phyloP scores from a whole-genome alignment of 2,329 filamentous ascomycete species.

The Ophiostoma perfectum region DNA sequence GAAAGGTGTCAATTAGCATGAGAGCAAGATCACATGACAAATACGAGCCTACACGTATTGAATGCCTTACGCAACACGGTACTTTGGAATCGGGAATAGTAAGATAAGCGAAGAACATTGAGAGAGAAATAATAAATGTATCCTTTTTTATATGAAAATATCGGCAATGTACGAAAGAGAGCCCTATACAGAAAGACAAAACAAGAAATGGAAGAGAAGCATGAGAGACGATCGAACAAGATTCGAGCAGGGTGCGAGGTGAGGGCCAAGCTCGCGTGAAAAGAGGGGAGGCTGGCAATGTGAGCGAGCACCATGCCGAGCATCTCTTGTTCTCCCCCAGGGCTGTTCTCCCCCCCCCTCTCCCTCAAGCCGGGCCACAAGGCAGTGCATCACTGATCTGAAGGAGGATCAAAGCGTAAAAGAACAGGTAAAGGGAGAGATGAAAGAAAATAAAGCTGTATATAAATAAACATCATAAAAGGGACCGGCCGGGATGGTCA shows the following conservation, averaged over 20 bases:
- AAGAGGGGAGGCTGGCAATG: not conserved
- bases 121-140: not conserved
- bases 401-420: too few species aligned
- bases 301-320: not conserved
- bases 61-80: not conserved
- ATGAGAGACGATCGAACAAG: not conserved
- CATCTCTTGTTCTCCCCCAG: not conserved
- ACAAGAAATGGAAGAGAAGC: not conserved
- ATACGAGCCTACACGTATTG: not conserved
- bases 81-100: not conserved
- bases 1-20: not conserved
- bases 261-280: not conserved
- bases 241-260: not conserved
- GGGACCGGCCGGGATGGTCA: constrained; percentile 4
- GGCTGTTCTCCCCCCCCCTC: too few species aligned
- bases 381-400: too few species aligned
- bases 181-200: not conserved
- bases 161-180: not conserved
- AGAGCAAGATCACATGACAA: not conserved
- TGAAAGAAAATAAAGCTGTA: not conserved
- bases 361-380: too few species aligned
- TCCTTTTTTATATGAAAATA: not conserved
- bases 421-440: not conserved
- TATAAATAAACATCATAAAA: constrained; percentile 12
- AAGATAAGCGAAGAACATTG: not conserved